These are phyloP conservation scores for Leishmania turanica DNA, from an alignment of 208 protist species.

Conservation along the genomic window DNA sequence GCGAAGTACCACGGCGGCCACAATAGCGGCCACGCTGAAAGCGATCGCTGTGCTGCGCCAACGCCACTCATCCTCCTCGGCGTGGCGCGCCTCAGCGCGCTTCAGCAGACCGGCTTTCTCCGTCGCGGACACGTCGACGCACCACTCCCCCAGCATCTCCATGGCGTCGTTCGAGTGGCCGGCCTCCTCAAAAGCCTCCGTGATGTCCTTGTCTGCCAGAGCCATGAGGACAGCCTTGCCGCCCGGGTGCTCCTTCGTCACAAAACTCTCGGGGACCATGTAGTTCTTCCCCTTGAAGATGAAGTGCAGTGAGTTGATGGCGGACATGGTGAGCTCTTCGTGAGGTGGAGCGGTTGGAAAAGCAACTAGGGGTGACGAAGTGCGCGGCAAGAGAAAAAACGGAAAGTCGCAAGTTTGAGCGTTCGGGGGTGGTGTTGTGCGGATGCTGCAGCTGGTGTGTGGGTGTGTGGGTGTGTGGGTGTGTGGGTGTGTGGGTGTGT, in stretches of 20 bases:
- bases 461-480: not conserved
- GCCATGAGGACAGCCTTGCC: constrained; percentile 31
- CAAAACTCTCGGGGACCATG: constrained; percentile 37
- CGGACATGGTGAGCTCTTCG: constrained; percentile 4
- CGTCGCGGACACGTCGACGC: not conserved
- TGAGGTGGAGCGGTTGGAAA: not conserved
- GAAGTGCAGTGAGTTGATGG: constrained; percentile 21
- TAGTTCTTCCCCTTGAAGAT: constrained; percentile 34
- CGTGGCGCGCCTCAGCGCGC: constrained; percentile 20
- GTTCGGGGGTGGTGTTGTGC: not conserved
- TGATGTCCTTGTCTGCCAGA: constrained; percentile 35
- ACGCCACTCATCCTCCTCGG: constrained; percentile 36
- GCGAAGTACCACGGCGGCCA: constrained; percentile 26
- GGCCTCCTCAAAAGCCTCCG: constrained; percentile 35
- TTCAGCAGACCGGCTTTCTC: constrained; percentile 11
- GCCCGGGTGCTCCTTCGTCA: constrained; percentile 41
- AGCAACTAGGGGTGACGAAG: not conserved
- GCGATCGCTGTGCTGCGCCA: constrained; percentile 44
- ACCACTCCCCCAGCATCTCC: constrained; percentile 36
- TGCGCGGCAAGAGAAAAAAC: not conserved
- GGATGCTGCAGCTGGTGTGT: not conserved
- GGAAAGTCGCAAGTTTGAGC: not conserved
- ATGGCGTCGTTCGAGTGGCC: constrained; percentile 38
- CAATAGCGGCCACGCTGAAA: constrained; percentile 29
- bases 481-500: not conserved